A percentile compares a stretch with the other conserved stretches of the same genome.
Conservation (phyloP, 208 protist genomes). For the Porcisia deanei region DNA sequence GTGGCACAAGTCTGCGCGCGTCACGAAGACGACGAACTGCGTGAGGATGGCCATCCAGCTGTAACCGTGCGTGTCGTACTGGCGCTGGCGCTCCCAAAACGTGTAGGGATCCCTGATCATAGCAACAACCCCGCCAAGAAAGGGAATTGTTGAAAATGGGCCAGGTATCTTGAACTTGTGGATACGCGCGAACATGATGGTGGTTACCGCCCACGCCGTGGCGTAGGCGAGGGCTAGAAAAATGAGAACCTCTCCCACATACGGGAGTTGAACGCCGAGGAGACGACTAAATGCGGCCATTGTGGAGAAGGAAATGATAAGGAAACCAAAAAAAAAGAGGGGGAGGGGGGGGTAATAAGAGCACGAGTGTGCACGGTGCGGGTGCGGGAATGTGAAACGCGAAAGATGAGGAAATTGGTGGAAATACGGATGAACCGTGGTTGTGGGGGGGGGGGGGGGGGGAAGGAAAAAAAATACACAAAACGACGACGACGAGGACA, state of each 20-base stretch:
- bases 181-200: conserved; percentile 59
- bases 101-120: conserved; percentile 83
- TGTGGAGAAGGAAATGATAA: background rate
- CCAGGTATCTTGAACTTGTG: conserved; percentile 81
- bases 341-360: background rate
- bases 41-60: conserved; percentile 78
- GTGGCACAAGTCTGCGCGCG: conserved; percentile 74
- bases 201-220: conserved; percentile 59
- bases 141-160: conserved; percentile 53
- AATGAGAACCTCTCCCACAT: conserved; percentile 56
- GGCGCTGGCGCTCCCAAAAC: conserved; percentile 85
- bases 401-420: too few relatives aligned
- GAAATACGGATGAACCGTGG: too few relatives aligned
- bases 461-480: background rate
- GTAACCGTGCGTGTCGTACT: conserved; percentile 73
- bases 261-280: conserved; percentile 70
- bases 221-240: conserved; percentile 57
- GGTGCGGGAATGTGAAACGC: too few relatives aligned
- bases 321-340: background rate
- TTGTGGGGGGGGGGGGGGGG: too few relatives aligned
- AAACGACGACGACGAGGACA: background rate
- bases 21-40: conserved; percentile 81
- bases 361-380: too few relatives aligned
- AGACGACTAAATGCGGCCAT: conserved; percentile 80
- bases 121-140: conserved; percentile 67